Evolutionary conservation across 169 alveolate genomes (phyloP), one percentile per base, ranked within the genome.

Genomic region (Plasmodium relictum): DNA sequence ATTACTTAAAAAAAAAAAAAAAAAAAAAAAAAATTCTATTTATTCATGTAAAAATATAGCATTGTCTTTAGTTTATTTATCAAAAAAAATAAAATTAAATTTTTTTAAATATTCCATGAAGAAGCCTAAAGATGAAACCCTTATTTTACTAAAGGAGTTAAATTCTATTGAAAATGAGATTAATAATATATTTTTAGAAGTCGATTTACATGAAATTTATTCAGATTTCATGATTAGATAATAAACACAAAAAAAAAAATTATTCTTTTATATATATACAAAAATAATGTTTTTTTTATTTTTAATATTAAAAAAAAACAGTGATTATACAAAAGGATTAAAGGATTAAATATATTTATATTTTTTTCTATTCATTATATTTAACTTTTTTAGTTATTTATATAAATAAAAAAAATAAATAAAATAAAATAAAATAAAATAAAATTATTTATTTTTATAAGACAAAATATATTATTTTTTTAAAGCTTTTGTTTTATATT

Each of bases 51-150:
- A 70, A 14, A 86, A 86, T 86, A 41, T 86, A 31, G 66, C 74
- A 20, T 31, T 61, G 7, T 18, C 61, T 41, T 86, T 86, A 39
- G 76, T 86, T 1, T 86, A 86, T 16, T 50, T 86, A 20, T 44
- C 92, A 14, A 86, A 50, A 69, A 86, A 86, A 70, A 86, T 86
- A n/a, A 86, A 86, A 71, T 42, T 70, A 7, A 86, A 86, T 70
- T 86, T 86, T 61, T 86, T 70, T 63, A 86, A 86, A 71, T 86
- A 86, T 22, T 70, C 92, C 5, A 86, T 86, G 92, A 86, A 86
- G 31, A 86, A 86, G 37, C 65, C 92, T 0, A 86, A 65, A 24
- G 92, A 86, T n/a, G 92, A 58, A 50, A 86, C 92, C 26, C 62
- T 59, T 37, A 70, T 86, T 61, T 63, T 86, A 52, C 41, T 86